Evolutionary conservation across 108 stramenopile genomes (phyloP).

Genomic region (Aurantiochytrium sp.): DNA sequence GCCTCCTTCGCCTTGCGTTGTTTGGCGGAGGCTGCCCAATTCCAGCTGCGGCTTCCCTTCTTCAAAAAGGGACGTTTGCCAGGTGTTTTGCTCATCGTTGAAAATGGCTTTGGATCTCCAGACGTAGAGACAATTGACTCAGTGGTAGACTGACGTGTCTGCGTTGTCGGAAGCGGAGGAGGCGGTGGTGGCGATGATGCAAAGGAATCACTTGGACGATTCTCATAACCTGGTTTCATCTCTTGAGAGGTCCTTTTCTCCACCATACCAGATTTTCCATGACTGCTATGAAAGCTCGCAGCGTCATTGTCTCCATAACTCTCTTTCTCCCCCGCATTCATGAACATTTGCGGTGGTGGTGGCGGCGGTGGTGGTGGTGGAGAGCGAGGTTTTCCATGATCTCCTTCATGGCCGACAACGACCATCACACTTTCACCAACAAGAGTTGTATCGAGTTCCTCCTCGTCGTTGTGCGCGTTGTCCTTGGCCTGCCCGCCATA

Average conservation of each 20-base stretch:
- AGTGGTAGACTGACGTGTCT: background rate
- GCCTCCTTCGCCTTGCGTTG: background rate
- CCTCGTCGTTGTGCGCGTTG: background rate
- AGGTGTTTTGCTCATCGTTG: background rate
- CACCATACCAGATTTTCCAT: too few species aligned
- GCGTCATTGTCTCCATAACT: too few species aligned
- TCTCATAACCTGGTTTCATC: too few species aligned
- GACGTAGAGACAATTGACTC: background rate
- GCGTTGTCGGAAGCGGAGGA: background rate
- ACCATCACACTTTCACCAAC: background rate
- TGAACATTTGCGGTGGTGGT: too few species aligned
- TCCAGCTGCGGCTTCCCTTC: background rate
- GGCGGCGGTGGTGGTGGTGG: too few species aligned
- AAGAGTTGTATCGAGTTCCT: background rate
- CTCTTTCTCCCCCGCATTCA: too few species aligned
- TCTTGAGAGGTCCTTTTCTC: too few species aligned
- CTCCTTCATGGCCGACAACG: background rate
- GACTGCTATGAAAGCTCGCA: too few species aligned
- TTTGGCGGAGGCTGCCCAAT: background rate
- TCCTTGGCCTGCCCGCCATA: background rate
- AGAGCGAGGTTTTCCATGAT: too few species aligned
- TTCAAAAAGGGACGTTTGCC: background rate
- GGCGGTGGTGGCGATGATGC: background rate
- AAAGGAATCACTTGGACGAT: too few species aligned
- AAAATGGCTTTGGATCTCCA: background rate